phyloP scores from a whole-genome alignment of 148 eudicot genomes.

The Rhododendron mucronatum region DNA sequence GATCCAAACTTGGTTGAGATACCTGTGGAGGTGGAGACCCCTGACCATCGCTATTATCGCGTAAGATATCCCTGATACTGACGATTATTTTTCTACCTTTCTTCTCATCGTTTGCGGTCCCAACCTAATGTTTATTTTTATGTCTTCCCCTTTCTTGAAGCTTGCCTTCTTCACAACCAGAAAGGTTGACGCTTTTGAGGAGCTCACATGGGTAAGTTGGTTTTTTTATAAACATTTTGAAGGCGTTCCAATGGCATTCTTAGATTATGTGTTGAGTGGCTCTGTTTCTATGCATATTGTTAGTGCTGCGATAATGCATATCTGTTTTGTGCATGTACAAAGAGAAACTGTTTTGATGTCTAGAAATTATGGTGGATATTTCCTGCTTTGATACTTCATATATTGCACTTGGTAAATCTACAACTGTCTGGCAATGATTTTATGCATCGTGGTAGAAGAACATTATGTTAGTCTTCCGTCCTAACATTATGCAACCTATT shows the following conservation, averaged over 20 bases:
- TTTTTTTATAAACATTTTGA: not conserved
- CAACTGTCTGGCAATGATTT: not conserved
- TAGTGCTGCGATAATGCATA: not conserved
- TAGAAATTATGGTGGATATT: not conserved
- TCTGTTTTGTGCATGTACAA: not conserved
- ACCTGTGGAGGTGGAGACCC: constrained; percentile 92
- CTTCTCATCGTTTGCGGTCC: not conserved
- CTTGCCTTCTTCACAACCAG: constrained; percentile 82
- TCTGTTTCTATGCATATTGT: not conserved
- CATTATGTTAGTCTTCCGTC: not conserved
- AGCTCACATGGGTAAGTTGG: constrained; percentile 78
- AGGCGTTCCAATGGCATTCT: not conserved
- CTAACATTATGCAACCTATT: not conserved
- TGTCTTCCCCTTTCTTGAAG: constrained; percentile 38
- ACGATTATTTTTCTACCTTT: not conserved
- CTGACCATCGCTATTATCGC: constrained; percentile 79
- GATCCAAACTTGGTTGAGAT: constrained; percentile 84
- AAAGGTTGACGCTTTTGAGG: constrained; percentile 74
- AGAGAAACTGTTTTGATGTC: not conserved
- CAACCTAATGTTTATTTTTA: not conserved
- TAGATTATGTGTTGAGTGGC: not conserved
- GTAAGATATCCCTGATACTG: constrained; percentile 35
- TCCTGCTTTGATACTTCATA: not conserved
- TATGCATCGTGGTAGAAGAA: not conserved
- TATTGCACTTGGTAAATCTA: not conserved